Percentiles rank a stretch among this genome's conserved stretches.
Conservation (phyloP, 2,329 filamentous ascomycete species). For the Pestalotiopsis sp. region DNA sequence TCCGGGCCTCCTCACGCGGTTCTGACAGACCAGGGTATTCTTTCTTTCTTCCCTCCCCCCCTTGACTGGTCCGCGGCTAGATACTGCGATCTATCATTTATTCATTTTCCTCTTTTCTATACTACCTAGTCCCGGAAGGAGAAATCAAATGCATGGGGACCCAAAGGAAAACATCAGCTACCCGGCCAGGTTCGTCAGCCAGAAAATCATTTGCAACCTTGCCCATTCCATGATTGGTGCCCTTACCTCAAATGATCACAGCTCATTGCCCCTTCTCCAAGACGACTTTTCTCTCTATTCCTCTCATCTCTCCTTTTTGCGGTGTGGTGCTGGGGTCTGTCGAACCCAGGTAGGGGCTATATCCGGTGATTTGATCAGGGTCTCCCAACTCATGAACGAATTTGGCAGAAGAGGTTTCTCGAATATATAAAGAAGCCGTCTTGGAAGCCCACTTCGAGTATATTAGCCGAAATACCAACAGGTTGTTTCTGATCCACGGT, state of each 20-base stretch:
- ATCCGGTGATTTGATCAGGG: not conserved
- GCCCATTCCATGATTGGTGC: slow-evolving; percentile 1
- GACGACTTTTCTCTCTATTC: not conserved
- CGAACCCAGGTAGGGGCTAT: not conserved
- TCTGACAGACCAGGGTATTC: not conserved
- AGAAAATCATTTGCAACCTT: slow-evolving; percentile 7
- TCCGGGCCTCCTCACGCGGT: not conserved
- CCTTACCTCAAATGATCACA: slow-evolving; percentile 5
- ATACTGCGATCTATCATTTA: not conserved
- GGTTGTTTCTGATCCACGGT: not conserved
- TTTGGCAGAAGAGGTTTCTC: not conserved
- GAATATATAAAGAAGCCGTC: not conserved
- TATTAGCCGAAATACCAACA: not conserved
- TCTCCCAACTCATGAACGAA: not conserved
- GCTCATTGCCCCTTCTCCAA: not conserved
- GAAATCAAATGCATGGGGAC: not conserved
- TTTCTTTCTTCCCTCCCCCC: not conserved
- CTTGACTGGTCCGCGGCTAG: not conserved
- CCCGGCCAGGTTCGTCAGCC: slow-evolving; percentile 2
- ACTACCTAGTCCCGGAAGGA: not conserved
- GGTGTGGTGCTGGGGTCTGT: not conserved
- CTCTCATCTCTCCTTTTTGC: not conserved
- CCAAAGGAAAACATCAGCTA: not conserved
- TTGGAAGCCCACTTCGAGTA: not conserved
- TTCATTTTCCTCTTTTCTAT: not conserved